These are phyloP conservation scores for Dendrobium huoshanense DNA, from an alignment of 106 monocot genomes.

Conservation along the genomic window DNA sequence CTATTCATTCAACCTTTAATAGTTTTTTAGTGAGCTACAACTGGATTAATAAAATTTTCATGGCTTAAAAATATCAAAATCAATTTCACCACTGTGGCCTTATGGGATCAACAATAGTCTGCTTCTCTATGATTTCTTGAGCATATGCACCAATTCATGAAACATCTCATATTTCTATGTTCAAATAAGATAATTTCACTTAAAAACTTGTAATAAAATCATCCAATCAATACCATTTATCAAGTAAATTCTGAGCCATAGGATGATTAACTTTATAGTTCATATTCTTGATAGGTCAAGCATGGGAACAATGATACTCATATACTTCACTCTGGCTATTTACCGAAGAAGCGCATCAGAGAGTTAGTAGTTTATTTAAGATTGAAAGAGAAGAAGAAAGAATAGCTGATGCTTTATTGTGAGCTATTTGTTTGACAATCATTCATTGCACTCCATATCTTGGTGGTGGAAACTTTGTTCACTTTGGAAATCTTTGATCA, in stretches of 20 bases:
- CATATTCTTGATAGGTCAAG: slow-evolving; percentile 20
- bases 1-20: too few relatives aligned
- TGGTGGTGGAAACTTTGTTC: not conserved
- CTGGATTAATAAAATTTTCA: too few relatives aligned
- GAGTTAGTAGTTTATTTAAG: not conserved
- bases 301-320: slow-evolving; percentile 36
- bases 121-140: not conserved
- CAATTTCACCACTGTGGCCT: too few relatives aligned
- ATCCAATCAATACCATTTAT: not conserved
- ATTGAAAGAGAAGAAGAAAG: not conserved
- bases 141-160: too few relatives aligned
- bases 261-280: not conserved
- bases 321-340: slow-evolving; percentile 34
- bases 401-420: not conserved
- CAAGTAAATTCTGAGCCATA: not conserved
- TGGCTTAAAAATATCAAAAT: too few relatives aligned
- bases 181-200: too few relatives aligned
- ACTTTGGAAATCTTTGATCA: not conserved
- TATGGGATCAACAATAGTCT: too few relatives aligned
- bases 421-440: not conserved
- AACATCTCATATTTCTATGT: not conserved
- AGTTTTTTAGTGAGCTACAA: too few relatives aligned
- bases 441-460: not conserved
- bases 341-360: slow-evolving; percentile 13
- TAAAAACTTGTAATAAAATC: not conserved